phyloP scores from a whole-genome alignment of 2,329 filamentous ascomycete species.

The Periconia macrospinosa region DNA sequence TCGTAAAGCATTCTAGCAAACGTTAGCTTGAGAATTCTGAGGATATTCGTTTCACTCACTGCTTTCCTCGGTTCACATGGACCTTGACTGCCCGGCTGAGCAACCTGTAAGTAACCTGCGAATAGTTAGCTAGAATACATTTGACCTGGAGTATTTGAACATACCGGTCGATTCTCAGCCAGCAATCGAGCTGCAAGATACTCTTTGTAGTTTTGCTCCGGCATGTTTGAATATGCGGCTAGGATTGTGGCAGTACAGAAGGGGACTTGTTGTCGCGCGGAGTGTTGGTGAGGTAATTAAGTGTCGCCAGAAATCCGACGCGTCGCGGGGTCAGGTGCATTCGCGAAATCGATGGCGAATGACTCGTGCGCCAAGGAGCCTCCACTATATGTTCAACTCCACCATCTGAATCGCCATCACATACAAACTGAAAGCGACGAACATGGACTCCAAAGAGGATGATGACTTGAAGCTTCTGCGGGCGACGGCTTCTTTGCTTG shows the following conservation, averaged over 20 bases:
- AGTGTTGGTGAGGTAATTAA: slow-evolving; percentile 6
- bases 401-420: not conserved
- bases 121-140: slow-evolving; percentile 10
- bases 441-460: slow-evolving; percentile 46
- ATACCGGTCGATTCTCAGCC: slow-evolving; percentile 72
- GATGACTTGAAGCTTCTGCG: slow-evolving; percentile 50
- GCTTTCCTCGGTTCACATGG: slow-evolving; percentile 85
- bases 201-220: slow-evolving; percentile 65
- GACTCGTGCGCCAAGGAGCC: slow-evolving; percentile 28
- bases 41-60: slow-evolving; percentile 54
- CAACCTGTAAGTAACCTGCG: slow-evolving; percentile 81
- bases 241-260: not conserved
- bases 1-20: slow-evolving; percentile 76
- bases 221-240: slow-evolving; percentile 30
- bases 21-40: slow-evolving; percentile 17
- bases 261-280: not conserved
- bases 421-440: slow-evolving; percentile 2
- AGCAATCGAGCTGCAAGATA: slow-evolving; percentile 77
- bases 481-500: slow-evolving; percentile 42
- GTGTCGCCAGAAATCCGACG: slow-evolving; percentile 10
- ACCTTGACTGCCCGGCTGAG: slow-evolving; percentile 81
- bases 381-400: not conserved
- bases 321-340: slow-evolving; percentile 31
- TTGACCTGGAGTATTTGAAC: slow-evolving; percentile 24
- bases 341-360: slow-evolving; percentile 27